Conservation (phyloP, 345 rosid species). For the Lepidium sativum region DNA sequence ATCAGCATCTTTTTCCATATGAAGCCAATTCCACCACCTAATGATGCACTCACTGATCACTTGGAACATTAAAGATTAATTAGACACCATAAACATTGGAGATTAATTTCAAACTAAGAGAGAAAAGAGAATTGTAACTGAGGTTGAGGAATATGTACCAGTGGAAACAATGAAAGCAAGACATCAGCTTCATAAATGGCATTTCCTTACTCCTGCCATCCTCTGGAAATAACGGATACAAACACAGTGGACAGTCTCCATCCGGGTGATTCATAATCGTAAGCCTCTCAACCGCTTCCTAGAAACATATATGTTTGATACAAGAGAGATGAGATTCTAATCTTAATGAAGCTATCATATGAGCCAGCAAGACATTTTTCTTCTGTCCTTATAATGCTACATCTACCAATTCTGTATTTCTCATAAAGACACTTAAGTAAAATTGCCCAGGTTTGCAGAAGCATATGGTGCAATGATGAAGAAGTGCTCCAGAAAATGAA, state of each 20-base stretch:
- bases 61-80: slow-evolving; percentile 8
- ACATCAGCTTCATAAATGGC: slow-evolving; percentile 97
- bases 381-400: not conserved
- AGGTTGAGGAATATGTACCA: slow-evolving; percentile 34
- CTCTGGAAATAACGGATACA: slow-evolving; percentile 56
- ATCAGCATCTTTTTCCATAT: slow-evolving; percentile 35
- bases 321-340: not conserved
- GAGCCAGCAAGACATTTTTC: not conserved
- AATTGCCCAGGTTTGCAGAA: not conserved
- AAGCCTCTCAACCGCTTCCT: slow-evolving; percentile 87
- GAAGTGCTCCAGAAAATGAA: not conserved
- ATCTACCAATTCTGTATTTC: not conserved
- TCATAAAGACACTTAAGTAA: not conserved
- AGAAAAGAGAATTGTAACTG: not conserved
- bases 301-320: slow-evolving; percentile 14
- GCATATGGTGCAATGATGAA: not conserved
- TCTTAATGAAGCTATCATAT: not conserved
- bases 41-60: slow-evolving; percentile 69
- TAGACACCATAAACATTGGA: not conserved
- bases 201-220: slow-evolving; percentile 33
- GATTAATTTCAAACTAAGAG: not conserved
- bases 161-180: slow-evolving; percentile 94
- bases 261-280: slow-evolving; percentile 85
- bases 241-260: slow-evolving; percentile 79
- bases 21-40: slow-evolving; percentile 92